A percentile compares a stretch with the other conserved stretches of the same genome.
Evolutionary conservation across 2,329 filamentous ascomycete genomes (phyloP).

Genomic region (Colletotrichum melonis): DNA sequence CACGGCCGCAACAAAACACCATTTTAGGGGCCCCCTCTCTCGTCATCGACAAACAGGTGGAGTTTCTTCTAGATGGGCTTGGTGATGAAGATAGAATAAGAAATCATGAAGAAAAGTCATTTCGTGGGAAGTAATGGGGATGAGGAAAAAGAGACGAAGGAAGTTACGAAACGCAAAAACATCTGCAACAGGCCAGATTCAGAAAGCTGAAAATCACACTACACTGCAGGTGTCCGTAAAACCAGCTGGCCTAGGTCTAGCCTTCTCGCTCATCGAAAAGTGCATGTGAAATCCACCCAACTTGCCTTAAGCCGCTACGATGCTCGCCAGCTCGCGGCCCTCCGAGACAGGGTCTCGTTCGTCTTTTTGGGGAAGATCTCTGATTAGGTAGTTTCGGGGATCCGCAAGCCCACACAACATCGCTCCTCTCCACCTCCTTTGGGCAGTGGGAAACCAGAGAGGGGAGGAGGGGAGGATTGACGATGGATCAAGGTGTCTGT

Average conservation of each 20-base stretch:
- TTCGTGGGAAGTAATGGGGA: background rate
- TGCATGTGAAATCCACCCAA: conserved; percentile 14
- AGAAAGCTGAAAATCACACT: background rate
- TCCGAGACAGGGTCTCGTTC: background rate
- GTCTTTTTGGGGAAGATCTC: conserved; percentile 4
- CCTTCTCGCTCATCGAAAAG: background rate
- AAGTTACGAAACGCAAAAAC: background rate
- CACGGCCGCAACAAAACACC: conserved; percentile 17
- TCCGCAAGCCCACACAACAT: background rate
- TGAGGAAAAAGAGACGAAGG: background rate
- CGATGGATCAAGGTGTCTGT: background rate
- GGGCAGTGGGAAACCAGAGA: background rate
- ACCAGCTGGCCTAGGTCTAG: background rate
- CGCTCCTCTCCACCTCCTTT: conserved; percentile 8
- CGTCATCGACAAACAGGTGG: background rate
- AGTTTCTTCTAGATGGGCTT: background rate
- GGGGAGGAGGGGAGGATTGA: background rate
- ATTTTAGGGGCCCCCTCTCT: background rate
- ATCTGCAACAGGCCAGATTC: conserved; percentile 9
- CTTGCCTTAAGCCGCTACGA: background rate
- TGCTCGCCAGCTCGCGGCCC: background rate
- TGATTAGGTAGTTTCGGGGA: conserved; percentile 21
- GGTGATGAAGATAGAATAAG: conserved; percentile 1
- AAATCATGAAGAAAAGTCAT: background rate
- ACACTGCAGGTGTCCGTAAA: no score